Percentiles rank a stretch among this genome's conserved stretches.
These are phyloP conservation scores for Candida ipomoeae DNA, from an alignment of 805 yeast genomes.

Conservation along the genomic window DNA sequence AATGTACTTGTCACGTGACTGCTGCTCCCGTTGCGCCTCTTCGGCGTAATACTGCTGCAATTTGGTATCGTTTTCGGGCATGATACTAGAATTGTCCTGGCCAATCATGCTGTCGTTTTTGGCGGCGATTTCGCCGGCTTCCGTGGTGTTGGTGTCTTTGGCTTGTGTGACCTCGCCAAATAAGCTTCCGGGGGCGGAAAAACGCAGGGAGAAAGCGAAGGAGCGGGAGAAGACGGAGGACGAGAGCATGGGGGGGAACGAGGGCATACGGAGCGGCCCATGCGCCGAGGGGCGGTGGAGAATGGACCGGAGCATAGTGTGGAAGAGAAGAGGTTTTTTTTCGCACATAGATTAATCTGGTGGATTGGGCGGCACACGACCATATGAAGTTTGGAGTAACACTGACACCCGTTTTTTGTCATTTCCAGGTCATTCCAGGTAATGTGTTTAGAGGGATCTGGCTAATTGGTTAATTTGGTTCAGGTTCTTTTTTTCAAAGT, in stretches of 20 bases:
- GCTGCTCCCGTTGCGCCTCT: slow-evolving; percentile 42
- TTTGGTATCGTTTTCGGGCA: slow-evolving; percentile 29
- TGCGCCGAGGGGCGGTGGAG: slow-evolving; percentile 1
- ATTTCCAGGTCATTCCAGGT: too few species aligned
- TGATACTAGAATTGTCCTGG: slow-evolving; percentile 15
- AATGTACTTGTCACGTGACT: slow-evolving; percentile 50
- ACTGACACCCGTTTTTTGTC: too few species aligned
- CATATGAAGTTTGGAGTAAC: not conserved
- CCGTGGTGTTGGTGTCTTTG: slow-evolving; percentile 6
- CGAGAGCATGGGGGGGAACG: not conserved
- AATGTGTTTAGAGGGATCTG: too few species aligned
- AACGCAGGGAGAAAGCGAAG: not conserved
- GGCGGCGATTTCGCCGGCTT: not conserved
- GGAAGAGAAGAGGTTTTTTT: slow-evolving; percentile 2
- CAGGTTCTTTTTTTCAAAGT: too few species aligned
- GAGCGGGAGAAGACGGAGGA: not conserved
- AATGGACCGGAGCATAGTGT: slow-evolving; percentile 4
- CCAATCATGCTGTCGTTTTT: slow-evolving; percentile 6
- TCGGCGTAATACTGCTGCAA: slow-evolving; percentile 50
- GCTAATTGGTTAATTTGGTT: too few species aligned
- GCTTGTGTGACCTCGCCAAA: slow-evolving; percentile 33
- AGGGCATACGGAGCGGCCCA: not conserved
- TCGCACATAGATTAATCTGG: not conserved
- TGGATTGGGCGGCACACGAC: not conserved
- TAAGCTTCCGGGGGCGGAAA: slow-evolving; percentile 14